Evolutionary conservation across 2,329 filamentous ascomycete genomes (phyloP).

Genomic region (Pseudocercospora crystallina): DNA sequence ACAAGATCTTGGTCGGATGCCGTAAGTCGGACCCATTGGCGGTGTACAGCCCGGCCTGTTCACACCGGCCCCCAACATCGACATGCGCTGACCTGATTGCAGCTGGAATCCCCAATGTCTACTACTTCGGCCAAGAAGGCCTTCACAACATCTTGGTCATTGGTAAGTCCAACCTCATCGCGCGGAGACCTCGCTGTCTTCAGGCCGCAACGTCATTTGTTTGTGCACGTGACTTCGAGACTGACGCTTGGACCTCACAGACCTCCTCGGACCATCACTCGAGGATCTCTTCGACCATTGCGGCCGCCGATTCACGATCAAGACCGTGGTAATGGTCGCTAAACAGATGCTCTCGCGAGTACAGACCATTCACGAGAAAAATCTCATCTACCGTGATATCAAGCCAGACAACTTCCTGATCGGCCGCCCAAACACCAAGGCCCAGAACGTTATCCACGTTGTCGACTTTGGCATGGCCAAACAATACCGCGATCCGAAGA

Average conservation of each 20-base stretch:
- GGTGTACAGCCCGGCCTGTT: too few species aligned
- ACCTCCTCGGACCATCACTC: conserved; percentile 88
- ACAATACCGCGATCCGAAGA: conserved; percentile 97
- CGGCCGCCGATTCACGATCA: conserved; percentile 89
- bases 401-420: conserved; percentile 99
- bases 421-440: conserved; percentile 84
- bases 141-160: conserved; percentile 99
- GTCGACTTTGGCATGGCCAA: conserved; percentile 99
- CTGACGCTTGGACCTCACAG: conserved; percentile 37
- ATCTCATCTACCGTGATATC: conserved; percentile 98
- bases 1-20: conserved; percentile 98
- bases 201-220: background rate
- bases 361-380: conserved; percentile 95
- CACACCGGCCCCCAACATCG: background rate
- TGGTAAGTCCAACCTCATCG: conserved; percentile 15
- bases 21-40: conserved; percentile 64
- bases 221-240: conserved; percentile 11
- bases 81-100: conserved; percentile 16
- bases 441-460: conserved; percentile 97
- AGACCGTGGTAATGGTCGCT: conserved; percentile 98
- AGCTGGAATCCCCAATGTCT: conserved; percentile 99
- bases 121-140: conserved; percentile 98
- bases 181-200: background rate
- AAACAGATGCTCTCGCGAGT: conserved; percentile 98
- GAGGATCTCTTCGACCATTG: conserved; percentile 98